Evolutionary conservation across 352 stramenopile genomes (phyloP), one percentile per base, ranked within the genome.

Genomic region (Aphanomyces invadans): DNA sequence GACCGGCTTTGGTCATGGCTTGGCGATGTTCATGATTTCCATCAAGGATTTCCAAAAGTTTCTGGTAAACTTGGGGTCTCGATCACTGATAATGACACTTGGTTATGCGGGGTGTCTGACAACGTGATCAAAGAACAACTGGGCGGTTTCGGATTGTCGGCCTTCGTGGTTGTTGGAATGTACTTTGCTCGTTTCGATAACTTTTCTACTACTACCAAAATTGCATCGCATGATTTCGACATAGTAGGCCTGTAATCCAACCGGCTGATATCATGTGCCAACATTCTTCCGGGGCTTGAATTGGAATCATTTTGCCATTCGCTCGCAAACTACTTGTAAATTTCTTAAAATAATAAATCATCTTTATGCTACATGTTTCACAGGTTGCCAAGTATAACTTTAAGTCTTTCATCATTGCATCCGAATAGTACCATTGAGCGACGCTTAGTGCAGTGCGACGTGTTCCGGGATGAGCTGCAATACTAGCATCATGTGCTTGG

Each of bases 221-320:
- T 28, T 36, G 63, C 68, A 31, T 75, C 66, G 26, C 49, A 70
- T 0, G 36, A 62, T 15, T 71, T 62, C 21, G 57, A 76, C 10
- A 25, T 54, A 5, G 65, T 38, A 75, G 39, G 25, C 65, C 65
- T 5, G 69, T 73, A 2, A 77, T 68, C 15, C 74, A 73, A 31
- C 72, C 65, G 55, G 72, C 74, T 7, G 64, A 2, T n/a, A 74
- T 65, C 38, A 68, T 52, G 45, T 71, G 23, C 70, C 67, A 77
- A 17, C 61, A 70, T 63, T 71, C 44, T 2, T 61, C 21, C 25
- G 71, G 62, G 33, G 68, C 59, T 3, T 64, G 57, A 65, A 76
- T 73, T 0, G 68, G 68, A 25, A 71, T 68, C 59, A 76, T 68
- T n/a, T 62, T 62, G 3, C 61, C 55, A 55, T 75, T 73, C 7